Base-by-base conservation (phyloP, 306 rosid species). In the Pyrus betulifolia region DNA sequence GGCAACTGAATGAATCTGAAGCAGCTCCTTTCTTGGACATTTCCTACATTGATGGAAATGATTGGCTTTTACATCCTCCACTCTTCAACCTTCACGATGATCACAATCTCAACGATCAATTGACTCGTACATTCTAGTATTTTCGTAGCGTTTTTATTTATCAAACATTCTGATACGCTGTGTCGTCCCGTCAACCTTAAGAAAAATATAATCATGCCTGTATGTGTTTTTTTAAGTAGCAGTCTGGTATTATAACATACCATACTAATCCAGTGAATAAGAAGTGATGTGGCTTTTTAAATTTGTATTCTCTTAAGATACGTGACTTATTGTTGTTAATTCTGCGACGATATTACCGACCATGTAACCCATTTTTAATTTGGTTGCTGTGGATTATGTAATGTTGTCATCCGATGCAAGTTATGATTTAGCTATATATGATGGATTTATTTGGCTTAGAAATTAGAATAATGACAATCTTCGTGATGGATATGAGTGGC, bases 1-100 rank as follows among this genome's bases (percentile, higher is more conserved):
- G 76, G 84, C 98, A 91, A 76, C 96, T 93, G 31, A 81, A 13
- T 21, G 80, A 85, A 69, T 46, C 77, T 27, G 88, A 93, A 79
- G 93, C 93, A 79, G 59, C 72, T 9, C 77, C 78, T 5, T 91
- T 64, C 82, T 74, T 81, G 62, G 70, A 80, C 82, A 55, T 88
- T 79, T 84, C 93, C 0, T 89, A 85, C 52, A 80, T 90, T 60
- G 81, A 86, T 80, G 96, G 94, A 72, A 74, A 72, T 69, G 84
- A 80, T 44, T 89, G 91, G 91, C 87, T 90, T 44, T 42, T 76
- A 69, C 30, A 82, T 83, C 68, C 79, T 70, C 87, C 60, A 21
- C 21, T 59, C 76, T 21, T 3, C 67, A 33, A 38, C 62, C 55
- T 73, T 33, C 73, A 27, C 17, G 75, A 66, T 61, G 33, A 28